These are phyloP conservation scores for Cladophialophora bantiana DNA, from an alignment of 2,329 filamentous ascomycete species.

Conservation along the genomic window DNA sequence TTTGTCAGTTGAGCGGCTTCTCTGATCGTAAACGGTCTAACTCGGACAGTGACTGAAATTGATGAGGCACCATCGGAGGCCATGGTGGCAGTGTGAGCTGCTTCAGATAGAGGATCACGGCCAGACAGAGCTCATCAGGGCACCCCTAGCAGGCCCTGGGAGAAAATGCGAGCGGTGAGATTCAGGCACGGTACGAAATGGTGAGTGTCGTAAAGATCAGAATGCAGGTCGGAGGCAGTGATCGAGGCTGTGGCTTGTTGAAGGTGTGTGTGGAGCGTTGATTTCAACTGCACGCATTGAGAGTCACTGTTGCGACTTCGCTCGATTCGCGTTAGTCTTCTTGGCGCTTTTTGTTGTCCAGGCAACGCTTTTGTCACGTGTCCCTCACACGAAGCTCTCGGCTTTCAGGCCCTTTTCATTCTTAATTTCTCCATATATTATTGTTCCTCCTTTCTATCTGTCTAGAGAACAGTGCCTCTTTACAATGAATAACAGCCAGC, in stretches of 20 bases:
- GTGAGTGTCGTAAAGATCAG: slow-evolving; percentile 6
- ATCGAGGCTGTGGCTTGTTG: slow-evolving; percentile 23
- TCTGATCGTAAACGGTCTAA: slow-evolving; percentile 77
- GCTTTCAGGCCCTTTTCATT: neutral
- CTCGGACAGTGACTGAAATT: slow-evolving; percentile 63
- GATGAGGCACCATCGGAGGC: slow-evolving; percentile 56
- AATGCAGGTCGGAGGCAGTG: slow-evolving; percentile 19
- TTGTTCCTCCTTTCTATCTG: neutral
- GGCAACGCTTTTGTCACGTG: slow-evolving; percentile 7
- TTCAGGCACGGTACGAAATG: slow-evolving; percentile 10
- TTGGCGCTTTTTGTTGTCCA: slow-evolving; percentile 10
- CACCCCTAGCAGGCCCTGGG: neutral
- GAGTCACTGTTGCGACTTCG: slow-evolving; percentile 12
- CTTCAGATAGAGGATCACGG: slow-evolving; percentile 6
- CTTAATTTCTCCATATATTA: neutral
- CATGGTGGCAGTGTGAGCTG: slow-evolving; percentile 44
- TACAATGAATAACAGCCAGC: too few relatives aligned
- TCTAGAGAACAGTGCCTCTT: neutral
- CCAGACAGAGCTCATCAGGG: slow-evolving; percentile 22
- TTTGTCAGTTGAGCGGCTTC: slow-evolving; percentile 87
- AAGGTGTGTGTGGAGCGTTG: slow-evolving; percentile 21
- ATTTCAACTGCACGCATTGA: slow-evolving; percentile 4
- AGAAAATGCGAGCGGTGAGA: neutral
- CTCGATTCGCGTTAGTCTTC: neutral
- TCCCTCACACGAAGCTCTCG: too few relatives aligned